Base-by-base conservation (phyloP, 495 filamentous ascomycete species). In the Penicillium verhagenii region DNA sequence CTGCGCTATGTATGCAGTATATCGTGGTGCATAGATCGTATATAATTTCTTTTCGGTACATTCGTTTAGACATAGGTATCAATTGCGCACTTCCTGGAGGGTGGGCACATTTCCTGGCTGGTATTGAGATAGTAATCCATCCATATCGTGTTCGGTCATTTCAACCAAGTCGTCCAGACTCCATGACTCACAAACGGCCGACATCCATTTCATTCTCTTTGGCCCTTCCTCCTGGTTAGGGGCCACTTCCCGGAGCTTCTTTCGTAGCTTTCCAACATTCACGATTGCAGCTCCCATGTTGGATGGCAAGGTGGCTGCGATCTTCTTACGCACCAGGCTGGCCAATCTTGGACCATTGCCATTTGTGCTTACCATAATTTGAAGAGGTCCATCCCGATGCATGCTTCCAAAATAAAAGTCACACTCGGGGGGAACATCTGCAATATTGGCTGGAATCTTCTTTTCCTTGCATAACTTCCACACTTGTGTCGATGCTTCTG, bases 391-490 rank as follows among this genome's bases (percentile, higher is more conserved):
- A 70, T 97, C 95, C 20, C 94, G 84, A 75, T 98, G 89, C 25
- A 97, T 84, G 70, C 87, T 92, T 43, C 94, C 94, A 70, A 98
- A 98, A 72, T 97, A 98, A 67, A 98, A 98, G 64, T 98, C 94
- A 68, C 94, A 98, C 70, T 97, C 94, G 0, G 91, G 82, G 0
- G 95, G 95, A 1, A 97, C 95, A 71, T 98, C 94, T 54, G 94
- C 94, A 47, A 98, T 95, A 70, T 98, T 98, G 31, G 90, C 91
- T 1, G 92, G 84, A 47, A 97, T 92, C 39, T 85, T 84, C 38
- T 76, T 79, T 65, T 88, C 82, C 63, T 96, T 91, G 77, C 93
- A 97, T 0, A 96, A 81, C 58, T 91, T 90, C 87, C 91, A 97
- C 65, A 98, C 91, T 43, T 81, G 73, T 0, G 91, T 86, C 0